Evolutionary conservation across 2,329 filamentous ascomycete species (phyloP).

Genomic region (Alternaria sp.): DNA sequence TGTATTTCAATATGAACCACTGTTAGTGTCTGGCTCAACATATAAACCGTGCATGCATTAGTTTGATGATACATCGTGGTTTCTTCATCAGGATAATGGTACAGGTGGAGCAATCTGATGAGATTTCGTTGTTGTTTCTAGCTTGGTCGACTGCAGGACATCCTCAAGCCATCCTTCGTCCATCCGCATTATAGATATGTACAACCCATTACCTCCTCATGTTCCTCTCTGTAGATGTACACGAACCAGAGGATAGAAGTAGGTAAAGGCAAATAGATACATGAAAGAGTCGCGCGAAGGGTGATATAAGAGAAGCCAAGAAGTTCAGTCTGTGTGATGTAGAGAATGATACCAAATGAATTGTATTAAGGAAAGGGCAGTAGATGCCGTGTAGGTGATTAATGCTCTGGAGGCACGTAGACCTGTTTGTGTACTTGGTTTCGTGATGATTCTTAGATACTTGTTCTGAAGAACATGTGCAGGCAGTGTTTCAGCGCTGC

Average conservation of each 20-base stretch:
- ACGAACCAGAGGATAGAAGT: conserved; percentile 34
- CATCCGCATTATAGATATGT: conserved; percentile 30
- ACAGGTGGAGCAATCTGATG: not conserved
- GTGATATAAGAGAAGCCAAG: conserved; percentile 8
- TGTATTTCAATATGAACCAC: not conserved
- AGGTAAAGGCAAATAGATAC: conserved; percentile 33
- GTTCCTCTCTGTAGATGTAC: conserved; percentile 24
- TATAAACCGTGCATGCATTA: not conserved
- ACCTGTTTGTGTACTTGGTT: conserved; percentile 38
- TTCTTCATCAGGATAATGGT: not conserved
- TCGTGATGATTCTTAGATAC: conserved; percentile 43
- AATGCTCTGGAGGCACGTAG: conserved; percentile 36
- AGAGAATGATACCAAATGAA: conserved; percentile 21
- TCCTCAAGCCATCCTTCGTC: conserved; percentile 29
- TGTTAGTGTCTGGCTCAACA: conserved; percentile 5
- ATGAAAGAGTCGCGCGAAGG: conserved; percentile 16
- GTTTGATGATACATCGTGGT: not conserved
- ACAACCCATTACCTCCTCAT: conserved; percentile 25
- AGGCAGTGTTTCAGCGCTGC: conserved; percentile 39
- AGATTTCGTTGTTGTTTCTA: conserved; percentile 31
- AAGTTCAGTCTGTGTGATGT: conserved; percentile 25
- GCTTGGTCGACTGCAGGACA: conserved; percentile 26
- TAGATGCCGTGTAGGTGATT: conserved; percentile 29
- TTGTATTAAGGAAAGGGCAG: conserved; percentile 22
- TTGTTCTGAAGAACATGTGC: conserved; percentile 30